Conservation (phyloP, 805 yeast genomes). For the Yamadazyma kitorensis region DNA sequence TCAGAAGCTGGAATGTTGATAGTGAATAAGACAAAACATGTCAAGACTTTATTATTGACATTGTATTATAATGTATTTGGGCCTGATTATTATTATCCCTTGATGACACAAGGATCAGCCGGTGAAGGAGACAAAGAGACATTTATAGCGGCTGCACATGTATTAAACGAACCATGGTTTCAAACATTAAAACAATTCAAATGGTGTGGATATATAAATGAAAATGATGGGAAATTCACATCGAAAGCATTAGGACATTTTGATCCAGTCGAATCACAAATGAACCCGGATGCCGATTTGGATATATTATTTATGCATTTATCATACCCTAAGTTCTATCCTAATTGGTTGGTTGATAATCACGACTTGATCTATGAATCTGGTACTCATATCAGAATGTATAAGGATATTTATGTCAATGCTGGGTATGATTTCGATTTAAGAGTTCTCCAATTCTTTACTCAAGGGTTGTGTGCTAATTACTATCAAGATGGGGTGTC, state of each 20-base stretch:
- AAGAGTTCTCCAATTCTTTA: slow-evolving; percentile 35
- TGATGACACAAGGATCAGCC: slow-evolving; percentile 68
- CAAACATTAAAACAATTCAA: slow-evolving; percentile 47
- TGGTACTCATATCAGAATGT: slow-evolving; percentile 41
- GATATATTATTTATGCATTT: slow-evolving; percentile 51
- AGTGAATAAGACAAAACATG: slow-evolving; percentile 57
- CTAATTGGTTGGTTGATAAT: slow-evolving; percentile 32
- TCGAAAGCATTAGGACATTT: slow-evolving; percentile 39
- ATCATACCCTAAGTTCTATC: slow-evolving; percentile 51
- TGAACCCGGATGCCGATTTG: slow-evolving; percentile 14
- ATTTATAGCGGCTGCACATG: slow-evolving; percentile 65
- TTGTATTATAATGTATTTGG: slow-evolving; percentile 66
- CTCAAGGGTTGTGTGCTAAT: slow-evolving; percentile 36
- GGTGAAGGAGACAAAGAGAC: slow-evolving; percentile 86
- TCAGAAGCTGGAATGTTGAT: slow-evolving; percentile 71
- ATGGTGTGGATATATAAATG: slow-evolving; percentile 34
- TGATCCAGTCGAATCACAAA: slow-evolving; percentile 34
- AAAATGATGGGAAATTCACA: slow-evolving; percentile 23
- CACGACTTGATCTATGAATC: slow-evolving; percentile 33
- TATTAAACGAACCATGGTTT: slow-evolving; percentile 44
- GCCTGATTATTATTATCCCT: slow-evolving; percentile 62
- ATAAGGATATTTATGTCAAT: slow-evolving; percentile 29
- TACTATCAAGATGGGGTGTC: slow-evolving; percentile 30
- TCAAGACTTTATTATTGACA: slow-evolving; percentile 55
- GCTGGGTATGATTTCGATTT: slow-evolving; percentile 44